Base-by-base conservation (phyloP, 2,329 filamentous ascomycete species). In the Ophiocordyceps australis region DNA sequence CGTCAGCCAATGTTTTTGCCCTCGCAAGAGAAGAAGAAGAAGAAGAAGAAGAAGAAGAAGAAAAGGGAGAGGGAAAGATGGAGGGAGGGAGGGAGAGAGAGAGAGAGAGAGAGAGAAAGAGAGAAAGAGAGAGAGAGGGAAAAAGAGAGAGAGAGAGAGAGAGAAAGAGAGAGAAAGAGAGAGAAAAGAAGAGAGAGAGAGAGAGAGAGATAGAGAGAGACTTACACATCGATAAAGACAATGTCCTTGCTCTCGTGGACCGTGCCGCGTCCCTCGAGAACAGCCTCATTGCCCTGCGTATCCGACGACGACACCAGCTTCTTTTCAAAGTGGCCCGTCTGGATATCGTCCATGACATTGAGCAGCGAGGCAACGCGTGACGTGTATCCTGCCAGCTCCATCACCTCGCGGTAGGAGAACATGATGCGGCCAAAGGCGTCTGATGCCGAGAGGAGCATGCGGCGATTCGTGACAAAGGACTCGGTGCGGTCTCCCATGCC, bases 401-500 rank as follows among this genome's bases (percentile, higher is more conserved):
- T 93, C 34, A 98, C 76, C 46, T 98, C 89, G 39, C 93, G 85
- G 61, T 94, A 95, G 3, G 81, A 92, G 54, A 93, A 94, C 85
- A 94, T 94, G 35, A 95, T 63, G 31, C 89, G 76, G 2, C 86
- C 86, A 43, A 94, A 94, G 14, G 86, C 86, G 46, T 98, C 89
- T 0, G 86, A 95, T 2, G 83, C 89, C 20, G 81, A 86, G 5
- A 98, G 63, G 9, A 98, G 62, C 65, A 98, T 79, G 30, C 89
- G 68, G 23, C 89, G 64, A 47, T 95, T 98, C 2, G 86, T 98
- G 21, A 98, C 79, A 42, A 98, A 95, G 32, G 72, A 75, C 47
- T 74, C 69, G 20, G 70, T 74, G 32, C 70, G 52, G 42, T 81
- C 73, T 23, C 75, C 76, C 72, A 79, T 78, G 43, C 57, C 74